Percentiles rank a stretch among this genome's conserved stretches.
Conservation (phyloP, 129 eudicot species). For the Erigeron canadensis region DNA sequence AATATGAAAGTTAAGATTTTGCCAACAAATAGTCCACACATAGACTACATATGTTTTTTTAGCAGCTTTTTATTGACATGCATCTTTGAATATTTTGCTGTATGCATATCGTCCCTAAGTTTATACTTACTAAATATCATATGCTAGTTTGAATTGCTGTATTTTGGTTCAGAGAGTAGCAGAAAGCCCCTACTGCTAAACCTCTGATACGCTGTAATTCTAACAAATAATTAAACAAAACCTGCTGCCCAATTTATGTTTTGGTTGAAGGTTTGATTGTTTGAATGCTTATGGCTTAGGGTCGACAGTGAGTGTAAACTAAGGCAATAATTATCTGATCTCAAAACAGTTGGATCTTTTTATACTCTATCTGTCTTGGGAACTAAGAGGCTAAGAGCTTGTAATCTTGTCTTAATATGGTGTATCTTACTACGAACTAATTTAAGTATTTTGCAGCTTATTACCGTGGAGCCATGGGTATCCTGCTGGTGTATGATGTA, state of each 20-base stretch:
- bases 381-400: not conserved
- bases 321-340: not conserved
- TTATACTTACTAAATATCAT: not conserved
- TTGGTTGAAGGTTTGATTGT: not conserved
- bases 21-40: not conserved
- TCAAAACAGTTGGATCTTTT: not conserved
- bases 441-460: conserved; percentile 58
- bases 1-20: not conserved
- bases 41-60: not conserved
- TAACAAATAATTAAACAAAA: not conserved
- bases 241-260: not conserved
- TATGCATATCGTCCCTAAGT: not conserved
- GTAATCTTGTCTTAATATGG: not conserved
- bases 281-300: not conserved
- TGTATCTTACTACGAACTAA: not conserved
- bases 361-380: not conserved
- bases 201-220: not conserved
- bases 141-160: not conserved
- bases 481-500: conserved; percentile 89
- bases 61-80: not conserved
- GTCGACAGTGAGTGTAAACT: not conserved
- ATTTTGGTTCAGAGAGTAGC: not conserved
- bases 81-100: not conserved
- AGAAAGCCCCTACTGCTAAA: not conserved
- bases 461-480: conserved; percentile 98